Evolutionary conservation across 148 eudicot species (phyloP).

Genomic region (Suaeda aralocaspica): DNA sequence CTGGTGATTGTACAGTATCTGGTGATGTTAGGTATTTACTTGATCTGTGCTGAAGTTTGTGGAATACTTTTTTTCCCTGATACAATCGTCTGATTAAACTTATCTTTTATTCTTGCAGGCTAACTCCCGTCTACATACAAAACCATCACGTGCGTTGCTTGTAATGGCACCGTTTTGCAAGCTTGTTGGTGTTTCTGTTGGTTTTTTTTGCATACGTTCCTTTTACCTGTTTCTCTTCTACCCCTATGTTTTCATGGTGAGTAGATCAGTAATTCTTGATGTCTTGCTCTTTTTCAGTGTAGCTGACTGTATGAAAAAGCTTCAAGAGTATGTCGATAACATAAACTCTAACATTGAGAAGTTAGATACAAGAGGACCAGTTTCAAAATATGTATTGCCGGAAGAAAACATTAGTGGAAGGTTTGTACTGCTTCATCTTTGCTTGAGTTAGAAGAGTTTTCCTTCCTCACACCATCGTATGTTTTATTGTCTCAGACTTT

Average conservation of each 20-base stretch:
- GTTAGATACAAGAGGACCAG: conserved; percentile 77
- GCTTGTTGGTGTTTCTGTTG: too few relatives aligned
- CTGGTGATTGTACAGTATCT: conserved; percentile 70
- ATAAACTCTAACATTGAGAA: conserved; percentile 82
- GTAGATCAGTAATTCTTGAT: neutral
- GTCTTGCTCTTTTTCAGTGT: conserved; percentile 46
- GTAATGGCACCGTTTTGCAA: too few relatives aligned
- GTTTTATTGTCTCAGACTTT: conserved; percentile 38
- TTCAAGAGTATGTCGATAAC: conserved; percentile 77
- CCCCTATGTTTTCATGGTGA: neutral
- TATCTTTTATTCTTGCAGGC: conserved; percentile 50
- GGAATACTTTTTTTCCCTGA: neutral
- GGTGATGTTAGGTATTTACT: conserved; percentile 85
- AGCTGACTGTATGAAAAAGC: conserved; percentile 61
- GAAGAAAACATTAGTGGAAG: conserved; percentile 88
- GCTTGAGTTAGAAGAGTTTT: neutral
- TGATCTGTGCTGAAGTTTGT: neutral
- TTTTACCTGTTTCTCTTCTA: neutral
- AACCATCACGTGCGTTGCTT: too few relatives aligned
- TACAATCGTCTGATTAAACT: conserved; percentile 9
- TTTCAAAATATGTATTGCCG: conserved; percentile 85
- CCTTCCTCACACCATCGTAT: neutral
- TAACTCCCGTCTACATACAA: conserved; percentile 97
- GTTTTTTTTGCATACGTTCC: too few relatives aligned
- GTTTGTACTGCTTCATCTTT: conserved; percentile 34